Base-by-base conservation (phyloP, 2,329 filamentous ascomycete genomes). In the Gremmenia infestans region DNA sequence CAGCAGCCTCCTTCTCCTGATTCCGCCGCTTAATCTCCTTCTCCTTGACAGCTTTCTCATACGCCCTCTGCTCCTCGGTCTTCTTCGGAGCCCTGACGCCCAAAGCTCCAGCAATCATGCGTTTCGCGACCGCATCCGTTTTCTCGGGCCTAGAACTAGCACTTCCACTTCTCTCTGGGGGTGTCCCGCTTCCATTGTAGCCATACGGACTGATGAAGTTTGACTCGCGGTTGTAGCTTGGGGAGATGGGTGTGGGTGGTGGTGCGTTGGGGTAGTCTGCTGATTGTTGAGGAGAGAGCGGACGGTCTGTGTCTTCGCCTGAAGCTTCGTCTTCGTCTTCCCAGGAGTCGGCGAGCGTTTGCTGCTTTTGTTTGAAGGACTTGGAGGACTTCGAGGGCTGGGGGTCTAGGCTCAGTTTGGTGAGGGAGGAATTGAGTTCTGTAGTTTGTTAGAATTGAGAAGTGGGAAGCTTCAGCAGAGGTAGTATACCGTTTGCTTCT, bases 21-120 rank as follows among this genome's bases (percentile, higher is more conserved):
- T 92, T 88, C 57, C 85, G 77, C 64, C 82, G 81, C 76, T 85
- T 91, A 66, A 84, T 85, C 78, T 96, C 93, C 74, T 93, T 89
- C 73, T 96, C 89, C 65, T 87, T 84, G 58, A 94, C 77, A 1
- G 89, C 87, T 63, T 80, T 83, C 67, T 97, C 92, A 70, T 94
- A 97, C 53, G 90, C 89, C 65, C 80, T 81, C 78, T 96, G 89
- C 74, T 97, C 92, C 60, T 95, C 91, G 1, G 91, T 97, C 71
- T 86, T 82, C 75, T 83, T 87, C 35, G 91, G 90, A 36, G 86
- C 84, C 67, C 86, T 84, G 53, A 97, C 82, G 0, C 94, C 94
- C 62, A 97, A 75, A 0, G 89, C 91, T 3, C 88, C 89, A 0
- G 91, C 91, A 70, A 99, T 97, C 82, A 99, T 80, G 57, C 94